These are phyloP conservation scores for Globisporangium takayamanum DNA, from an alignment of 352 stramenopile species.

Conservation along the genomic window DNA sequence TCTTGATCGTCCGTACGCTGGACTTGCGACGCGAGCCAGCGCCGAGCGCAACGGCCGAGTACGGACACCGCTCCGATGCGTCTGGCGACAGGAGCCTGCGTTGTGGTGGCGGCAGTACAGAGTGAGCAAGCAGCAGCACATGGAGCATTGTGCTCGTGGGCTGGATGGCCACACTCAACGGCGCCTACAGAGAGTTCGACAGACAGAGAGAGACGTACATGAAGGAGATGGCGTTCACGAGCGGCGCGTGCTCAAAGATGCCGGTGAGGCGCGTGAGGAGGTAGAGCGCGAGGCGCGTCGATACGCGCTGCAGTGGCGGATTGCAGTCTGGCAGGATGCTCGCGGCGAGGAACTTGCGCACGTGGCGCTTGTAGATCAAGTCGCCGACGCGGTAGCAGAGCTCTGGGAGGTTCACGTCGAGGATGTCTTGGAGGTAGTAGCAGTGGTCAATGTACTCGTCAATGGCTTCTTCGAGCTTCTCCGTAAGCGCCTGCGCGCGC, in stretches of 20 bases:
- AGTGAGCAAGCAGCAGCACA: background rate
- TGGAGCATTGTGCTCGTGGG: no score
- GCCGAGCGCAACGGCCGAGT: slow-evolving; percentile 52
- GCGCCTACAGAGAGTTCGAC: background rate
- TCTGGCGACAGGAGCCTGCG: slow-evolving; percentile 52
- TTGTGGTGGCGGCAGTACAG: background rate
- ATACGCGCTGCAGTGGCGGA: slow-evolving; percentile 62
- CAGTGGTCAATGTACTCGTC: slow-evolving; percentile 83
- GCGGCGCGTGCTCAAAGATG: slow-evolving; percentile 72
- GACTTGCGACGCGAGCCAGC: slow-evolving; percentile 27
- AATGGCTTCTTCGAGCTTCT: slow-evolving; percentile 77
- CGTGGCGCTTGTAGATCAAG: slow-evolving; percentile 61
- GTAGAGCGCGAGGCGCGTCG: slow-evolving; percentile 69
- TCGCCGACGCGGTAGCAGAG: slow-evolving; percentile 78
- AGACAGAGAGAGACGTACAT: slow-evolving; percentile 31
- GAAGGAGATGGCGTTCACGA: slow-evolving; percentile 75
- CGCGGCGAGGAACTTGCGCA: slow-evolving; percentile 56
- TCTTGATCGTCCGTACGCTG: background rate
- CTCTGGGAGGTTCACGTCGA: slow-evolving; percentile 78
- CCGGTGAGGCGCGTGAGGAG: slow-evolving; percentile 66
- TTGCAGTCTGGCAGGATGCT: slow-evolving; percentile 77
- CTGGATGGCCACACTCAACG: background rate
- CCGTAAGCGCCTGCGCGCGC: slow-evolving; percentile 21
- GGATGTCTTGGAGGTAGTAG: slow-evolving; percentile 80
- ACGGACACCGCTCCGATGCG: slow-evolving; percentile 47